Base-by-base conservation (phyloP, 306 rosid genomes). In the Senna tora region DNA sequence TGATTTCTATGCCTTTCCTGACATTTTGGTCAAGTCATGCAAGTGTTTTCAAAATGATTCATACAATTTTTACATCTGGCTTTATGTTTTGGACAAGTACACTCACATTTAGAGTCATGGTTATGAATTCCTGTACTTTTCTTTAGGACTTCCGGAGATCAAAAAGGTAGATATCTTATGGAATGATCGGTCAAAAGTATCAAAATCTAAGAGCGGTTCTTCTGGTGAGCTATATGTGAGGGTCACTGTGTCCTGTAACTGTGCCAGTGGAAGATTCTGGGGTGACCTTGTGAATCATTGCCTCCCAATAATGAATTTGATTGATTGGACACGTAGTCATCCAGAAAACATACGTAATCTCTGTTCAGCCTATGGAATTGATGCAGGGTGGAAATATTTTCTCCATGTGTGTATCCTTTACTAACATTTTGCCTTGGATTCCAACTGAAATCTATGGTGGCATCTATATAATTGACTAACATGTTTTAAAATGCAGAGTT, bases 311-410 rank as follows among this genome's bases (percentile, higher is more conserved):
- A 86, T 87, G 93, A 79, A 84, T 57, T 56, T 89, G 85, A 89
- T 95, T 66, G 96, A 95, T 77, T 91, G 99, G 99, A 78, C 93
- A 43, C 91, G 96, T 33, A 89, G 97, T 86, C 99, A 88, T 81
- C 99, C 97, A 5, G 96, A 95, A 65, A 89, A 83, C 66, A 80
- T 87, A 25, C 85, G 82, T 70, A 88, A 90, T 71, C 74, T 85
- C 67, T 86, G 90, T 74, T 56, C 81, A 53, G 88, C 87, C 20
- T 77, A 79, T 76, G 99, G 99, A 79, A 84, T 94, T 21, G 96
- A 87, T 80, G 82, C 92, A 28, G 99, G 96, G 53, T 68, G 89
- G 96, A 81, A 88, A 53, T 85, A 85, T 76, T 95, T 88, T 81
- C 82, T 84, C 64, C 79, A 86, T 32, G 99, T 89, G 69, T 21